Conservation (phyloP, 306 rosid genomes). For the Calophaca sinica region DNA sequence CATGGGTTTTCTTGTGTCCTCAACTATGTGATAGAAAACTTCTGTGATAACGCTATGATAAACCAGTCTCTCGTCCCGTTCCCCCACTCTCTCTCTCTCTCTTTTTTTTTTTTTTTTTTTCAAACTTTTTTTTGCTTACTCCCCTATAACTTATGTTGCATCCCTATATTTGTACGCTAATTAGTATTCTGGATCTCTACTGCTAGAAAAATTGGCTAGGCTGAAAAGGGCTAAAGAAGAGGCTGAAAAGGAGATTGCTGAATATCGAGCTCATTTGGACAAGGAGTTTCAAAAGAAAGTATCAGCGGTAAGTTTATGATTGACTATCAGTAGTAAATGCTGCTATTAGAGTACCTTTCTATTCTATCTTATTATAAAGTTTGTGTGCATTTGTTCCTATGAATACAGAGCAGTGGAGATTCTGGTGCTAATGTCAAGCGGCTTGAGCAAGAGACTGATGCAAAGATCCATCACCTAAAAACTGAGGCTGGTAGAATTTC, state of each 20-base stretch:
- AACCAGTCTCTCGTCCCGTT: too few relatives aligned
- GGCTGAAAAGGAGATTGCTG: slow-evolving; percentile 84
- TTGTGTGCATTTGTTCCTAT: slow-evolving; percentile 18
- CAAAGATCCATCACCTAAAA: slow-evolving; percentile 69
- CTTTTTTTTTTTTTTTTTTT: too few relatives aligned
- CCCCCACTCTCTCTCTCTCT: too few relatives aligned
- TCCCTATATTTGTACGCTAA: too few relatives aligned
- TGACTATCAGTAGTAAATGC: background rate
- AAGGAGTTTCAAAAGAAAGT: slow-evolving; percentile 76
- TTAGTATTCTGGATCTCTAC: slow-evolving; percentile 14
- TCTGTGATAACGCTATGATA: too few relatives aligned
- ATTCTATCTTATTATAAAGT: slow-evolving; percentile 18
- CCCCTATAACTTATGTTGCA: too few relatives aligned
- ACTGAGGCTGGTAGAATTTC: slow-evolving; percentile 71
- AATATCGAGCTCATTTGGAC: slow-evolving; percentile 75
- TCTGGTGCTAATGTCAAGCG: slow-evolving; percentile 95
- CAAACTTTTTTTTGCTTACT: too few relatives aligned
- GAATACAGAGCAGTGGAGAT: slow-evolving; percentile 86
- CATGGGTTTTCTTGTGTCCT: too few relatives aligned
- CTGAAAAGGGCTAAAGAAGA: slow-evolving; percentile 90
- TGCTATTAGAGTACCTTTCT: background rate
- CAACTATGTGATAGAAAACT: too few relatives aligned
- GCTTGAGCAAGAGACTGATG: slow-evolving; percentile 77
- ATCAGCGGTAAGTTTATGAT: slow-evolving; percentile 55
- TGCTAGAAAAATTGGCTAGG: slow-evolving; percentile 75